These are phyloP conservation scores for Lagenidium sp. DNA, from an alignment of 352 stramenopile genomes.

Conservation along the genomic window DNA sequence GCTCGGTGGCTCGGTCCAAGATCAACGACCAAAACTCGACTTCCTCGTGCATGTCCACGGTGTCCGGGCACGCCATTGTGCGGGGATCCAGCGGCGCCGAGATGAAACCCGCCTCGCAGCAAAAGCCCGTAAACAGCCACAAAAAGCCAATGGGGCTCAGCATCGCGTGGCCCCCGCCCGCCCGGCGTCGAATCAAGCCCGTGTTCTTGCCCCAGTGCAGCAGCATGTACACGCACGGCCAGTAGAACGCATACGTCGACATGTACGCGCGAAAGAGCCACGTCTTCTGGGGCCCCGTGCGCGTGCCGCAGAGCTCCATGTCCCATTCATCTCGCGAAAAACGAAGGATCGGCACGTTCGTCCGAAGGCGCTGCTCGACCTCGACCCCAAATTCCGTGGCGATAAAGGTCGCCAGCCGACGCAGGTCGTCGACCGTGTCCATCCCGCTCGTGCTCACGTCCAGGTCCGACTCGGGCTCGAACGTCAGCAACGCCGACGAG, in stretches of 20 bases:
- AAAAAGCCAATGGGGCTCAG: constrained; percentile 60
- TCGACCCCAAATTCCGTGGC: neutral
- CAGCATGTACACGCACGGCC: constrained; percentile 64
- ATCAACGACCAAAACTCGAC: constrained; percentile 58
- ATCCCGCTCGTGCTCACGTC: constrained; percentile 36
- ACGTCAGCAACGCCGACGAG: constrained; percentile 60
- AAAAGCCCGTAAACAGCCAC: constrained; percentile 70
- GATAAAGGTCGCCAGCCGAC: constrained; percentile 6
- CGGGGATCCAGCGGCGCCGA: constrained; percentile 22
- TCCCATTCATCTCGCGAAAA: constrained; percentile 60
- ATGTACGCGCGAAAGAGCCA: constrained; percentile 63
- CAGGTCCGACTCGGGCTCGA: constrained; percentile 70
- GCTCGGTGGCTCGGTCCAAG: constrained; percentile 25
- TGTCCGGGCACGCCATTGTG: constrained; percentile 16
- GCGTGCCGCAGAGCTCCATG: constrained; percentile 47
- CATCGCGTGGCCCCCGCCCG: constrained; percentile 34
- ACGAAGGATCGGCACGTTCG: constrained; percentile 39
- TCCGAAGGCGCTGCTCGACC: neutral
- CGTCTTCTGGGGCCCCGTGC: constrained; percentile 62
- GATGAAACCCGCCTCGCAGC: constrained; percentile 35
- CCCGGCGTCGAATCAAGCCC: constrained; percentile 48
- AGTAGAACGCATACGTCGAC: constrained; percentile 58
- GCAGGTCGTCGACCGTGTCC: neutral
- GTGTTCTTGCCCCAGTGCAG: constrained; percentile 66
- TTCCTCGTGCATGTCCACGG: constrained; percentile 29